Evolutionary conservation across 306 rosid species (phyloP), one percentile per base, ranked within the genome.

Genomic region (Rosa chinensis): DNA sequence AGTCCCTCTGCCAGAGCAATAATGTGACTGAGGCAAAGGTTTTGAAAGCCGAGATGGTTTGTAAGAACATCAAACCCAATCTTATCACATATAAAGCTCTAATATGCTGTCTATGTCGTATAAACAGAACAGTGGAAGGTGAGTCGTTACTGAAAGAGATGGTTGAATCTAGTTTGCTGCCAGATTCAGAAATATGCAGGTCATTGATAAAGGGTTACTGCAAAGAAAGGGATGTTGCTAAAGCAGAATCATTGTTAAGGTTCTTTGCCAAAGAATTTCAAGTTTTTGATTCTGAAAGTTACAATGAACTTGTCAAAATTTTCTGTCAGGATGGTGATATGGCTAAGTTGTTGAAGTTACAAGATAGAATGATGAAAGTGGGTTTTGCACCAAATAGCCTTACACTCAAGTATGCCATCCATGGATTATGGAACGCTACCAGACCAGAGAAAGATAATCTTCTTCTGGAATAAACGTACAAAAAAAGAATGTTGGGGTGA

Each of bases 351-450:
- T 82, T 94, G 89, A 91, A 88, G 76, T 66, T 94, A 78, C 97
- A 92, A 81, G 92, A 92, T 81, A 82, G 87, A 80, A 86, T 94
- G 82, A 78, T 77, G 52, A 88, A 89, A 78, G 88, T 82, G 20
- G 97, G 98, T 45, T 91, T 84, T 82, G 87, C 86, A 52, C 92
- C 97, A 42, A 94, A 91, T 77, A 81, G 85, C 85, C 80, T 87
- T 70, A 92, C 98, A 32, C 87, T 88, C 40, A 89, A 79, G 83
- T 79, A 86, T n/a, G 87, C 91, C 80, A 87, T 94, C 77, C 84
- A 68, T 52, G 90, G 94, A 80, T 75, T 94, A 76, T 88, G 89
- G 90, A 90, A 84, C 81, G 73, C 85, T 72, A 43, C 69, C 78
- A 82, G 55, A 59, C 18, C 79, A 45, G 70, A 79, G 77, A 77